These are phyloP conservation scores for Penicillium robsamsonii DNA, from an alignment of 495 filamentous ascomycete species.

Conservation along the genomic window DNA sequence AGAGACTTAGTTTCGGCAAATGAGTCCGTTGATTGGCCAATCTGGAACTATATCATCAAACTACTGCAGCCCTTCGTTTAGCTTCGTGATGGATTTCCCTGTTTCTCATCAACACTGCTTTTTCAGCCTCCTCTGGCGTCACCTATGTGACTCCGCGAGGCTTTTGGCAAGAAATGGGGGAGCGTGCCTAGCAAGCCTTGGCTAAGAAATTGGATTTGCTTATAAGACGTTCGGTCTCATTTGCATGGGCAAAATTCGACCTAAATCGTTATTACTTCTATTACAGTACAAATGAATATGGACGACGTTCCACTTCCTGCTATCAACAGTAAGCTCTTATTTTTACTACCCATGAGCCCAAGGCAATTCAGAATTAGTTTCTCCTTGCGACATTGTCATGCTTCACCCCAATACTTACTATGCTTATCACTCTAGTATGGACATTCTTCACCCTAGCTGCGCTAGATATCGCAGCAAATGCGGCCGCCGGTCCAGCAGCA, in stretches of 20 bases:
- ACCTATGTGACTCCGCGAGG: background rate
- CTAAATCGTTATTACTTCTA: background rate
- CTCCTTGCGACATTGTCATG: background rate
- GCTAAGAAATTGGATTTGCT: background rate
- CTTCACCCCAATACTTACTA: background rate
- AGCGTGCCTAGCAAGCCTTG: background rate
- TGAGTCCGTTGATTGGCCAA: slow-evolving; percentile 1
- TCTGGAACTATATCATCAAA: slow-evolving; percentile 4
- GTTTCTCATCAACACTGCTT: background rate
- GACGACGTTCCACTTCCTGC: slow-evolving; percentile 1
- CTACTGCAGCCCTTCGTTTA: slow-evolving; percentile 6
- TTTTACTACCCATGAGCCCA: no score
- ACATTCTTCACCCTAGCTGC: slow-evolving; percentile 18
- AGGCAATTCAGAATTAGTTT: background rate
- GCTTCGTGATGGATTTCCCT: background rate
- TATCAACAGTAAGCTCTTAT: slow-evolving; percentile 11
- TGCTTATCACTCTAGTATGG: slow-evolving; percentile 8
- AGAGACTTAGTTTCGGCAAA: slow-evolving; percentile 10
- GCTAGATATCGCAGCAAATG: slow-evolving; percentile 19
- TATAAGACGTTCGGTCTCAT: background rate
- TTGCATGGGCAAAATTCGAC: background rate
- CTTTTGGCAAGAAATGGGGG: background rate
- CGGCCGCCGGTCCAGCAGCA: slow-evolving; percentile 19
- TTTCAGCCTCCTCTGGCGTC: slow-evolving; percentile 1
- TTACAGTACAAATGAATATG: slow-evolving; percentile 5